These are phyloP conservation scores for Ophiorrhiza pumila DNA, from an alignment of 257 asterid species.

Conservation along the genomic window DNA sequence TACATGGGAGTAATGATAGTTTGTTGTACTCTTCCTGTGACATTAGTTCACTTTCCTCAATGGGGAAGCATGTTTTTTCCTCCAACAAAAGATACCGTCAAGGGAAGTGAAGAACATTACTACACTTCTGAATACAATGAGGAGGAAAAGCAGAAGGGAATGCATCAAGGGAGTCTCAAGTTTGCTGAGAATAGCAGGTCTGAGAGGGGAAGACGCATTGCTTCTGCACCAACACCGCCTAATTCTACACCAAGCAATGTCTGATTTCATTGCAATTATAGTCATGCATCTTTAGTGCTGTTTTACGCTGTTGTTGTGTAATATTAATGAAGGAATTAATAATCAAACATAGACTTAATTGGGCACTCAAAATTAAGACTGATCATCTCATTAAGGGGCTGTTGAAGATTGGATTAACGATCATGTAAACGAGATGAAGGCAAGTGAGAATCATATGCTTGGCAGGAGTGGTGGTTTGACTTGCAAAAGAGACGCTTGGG, in stretches of 20 bases:
- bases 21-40: constrained; percentile 41
- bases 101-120: constrained; percentile 36
- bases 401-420: too few species aligned
- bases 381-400: too few species aligned
- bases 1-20: constrained; percentile 53
- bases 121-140: constrained; percentile 31
- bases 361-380: too few species aligned
- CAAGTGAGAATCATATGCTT: too few species aligned
- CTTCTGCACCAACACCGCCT: constrained; percentile 33
- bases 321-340: too few species aligned
- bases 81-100: constrained; percentile 20
- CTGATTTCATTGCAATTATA: constrained; percentile 5
- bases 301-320: too few species aligned
- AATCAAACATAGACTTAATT: too few species aligned
- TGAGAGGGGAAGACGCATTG: constrained; percentile 52
- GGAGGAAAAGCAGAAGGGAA: constrained; percentile 39
- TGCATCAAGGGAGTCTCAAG: constrained; percentile 53
- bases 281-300: too few species aligned
- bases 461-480: too few species aligned
- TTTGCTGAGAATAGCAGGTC: constrained; percentile 60
- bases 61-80: constrained; percentile 53
- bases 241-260: constrained; percentile 31
- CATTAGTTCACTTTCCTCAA: constrained; percentile 44
- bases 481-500: too few species aligned
- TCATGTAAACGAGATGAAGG: too few species aligned